A percentile compares a stretch with the other conserved stretches of the same genome.
Conservation (phyloP, 2,329 filamentous ascomycete species). For the Fusarium sp. region DNA sequence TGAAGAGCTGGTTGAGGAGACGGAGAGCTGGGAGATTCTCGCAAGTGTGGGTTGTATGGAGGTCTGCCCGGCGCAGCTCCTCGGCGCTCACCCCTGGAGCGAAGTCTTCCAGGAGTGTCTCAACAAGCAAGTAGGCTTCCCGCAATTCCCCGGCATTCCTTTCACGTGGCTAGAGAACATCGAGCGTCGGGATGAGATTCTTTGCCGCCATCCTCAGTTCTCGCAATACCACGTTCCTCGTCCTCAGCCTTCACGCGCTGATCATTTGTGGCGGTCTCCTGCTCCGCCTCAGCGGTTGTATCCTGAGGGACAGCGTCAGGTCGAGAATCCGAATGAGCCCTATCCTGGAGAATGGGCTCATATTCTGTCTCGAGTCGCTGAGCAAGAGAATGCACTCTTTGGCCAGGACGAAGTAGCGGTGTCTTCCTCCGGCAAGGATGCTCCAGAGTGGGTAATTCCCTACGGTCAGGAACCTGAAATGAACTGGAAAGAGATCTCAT, state of each 20-base stretch:
- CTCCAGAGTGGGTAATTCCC: not conserved
- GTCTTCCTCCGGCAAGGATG: not conserved
- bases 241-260: not conserved
- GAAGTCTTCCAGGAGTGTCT: slow-evolving; percentile 4
- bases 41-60: slow-evolving; percentile 27
- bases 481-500: not conserved
- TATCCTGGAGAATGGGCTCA: slow-evolving; percentile 5
- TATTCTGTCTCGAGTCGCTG: not conserved
- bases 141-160: not conserved
- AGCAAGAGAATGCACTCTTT: not conserved
- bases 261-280: slow-evolving; percentile 6
- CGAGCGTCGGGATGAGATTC: slow-evolving; percentile 2
- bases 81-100: slow-evolving; percentile 7
- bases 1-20: not conserved
- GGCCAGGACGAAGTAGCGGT: not conserved
- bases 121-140: not conserved
- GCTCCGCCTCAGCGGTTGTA: not conserved
- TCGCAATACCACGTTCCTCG: not conserved
- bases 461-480: slow-evolving; percentile 12
- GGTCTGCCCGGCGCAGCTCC: slow-evolving; percentile 12
- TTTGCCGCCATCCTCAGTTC: slow-evolving; percentile 20
- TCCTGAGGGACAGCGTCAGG: not conserved
- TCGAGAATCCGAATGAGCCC: fast-evolving
- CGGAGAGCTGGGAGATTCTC: slow-evolving; percentile 20
- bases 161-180: slow-evolving; percentile 4